phyloP scores from a whole-genome alignment of 306 rosid species.

The Canavalia ensiformis region DNA sequence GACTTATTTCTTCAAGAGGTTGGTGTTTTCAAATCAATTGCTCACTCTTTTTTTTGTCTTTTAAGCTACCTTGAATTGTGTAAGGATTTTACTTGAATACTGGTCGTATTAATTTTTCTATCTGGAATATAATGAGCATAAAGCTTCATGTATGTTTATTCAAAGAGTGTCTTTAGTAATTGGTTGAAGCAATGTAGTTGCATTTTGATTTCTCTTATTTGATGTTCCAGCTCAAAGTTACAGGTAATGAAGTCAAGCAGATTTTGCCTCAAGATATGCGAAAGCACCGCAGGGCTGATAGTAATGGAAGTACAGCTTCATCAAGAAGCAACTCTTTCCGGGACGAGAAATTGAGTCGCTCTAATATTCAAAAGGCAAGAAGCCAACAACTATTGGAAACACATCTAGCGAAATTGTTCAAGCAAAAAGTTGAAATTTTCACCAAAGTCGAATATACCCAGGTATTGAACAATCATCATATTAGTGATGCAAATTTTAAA shows the following conservation, averaged over 20 bases:
- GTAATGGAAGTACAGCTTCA: slow-evolving; percentile 82
- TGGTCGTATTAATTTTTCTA: not conserved
- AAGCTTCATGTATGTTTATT: not conserved
- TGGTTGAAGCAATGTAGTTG: slow-evolving; percentile 2
- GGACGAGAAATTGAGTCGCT: slow-evolving; percentile 73
- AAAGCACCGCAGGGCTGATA: slow-evolving; percentile 77
- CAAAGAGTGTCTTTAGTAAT: slow-evolving; percentile 8
- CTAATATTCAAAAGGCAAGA: slow-evolving; percentile 81
- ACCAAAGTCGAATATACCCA: slow-evolving; percentile 90
- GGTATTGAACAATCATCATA: slow-evolving; percentile 54
- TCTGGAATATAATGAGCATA: not conserved
- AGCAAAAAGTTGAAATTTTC: slow-evolving; percentile 94
- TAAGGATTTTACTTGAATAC: slow-evolving; percentile 32
- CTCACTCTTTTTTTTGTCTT: not conserved
- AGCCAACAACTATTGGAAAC: slow-evolving; percentile 95
- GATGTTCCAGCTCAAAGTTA: slow-evolving; percentile 68
- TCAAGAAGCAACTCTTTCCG: slow-evolving; percentile 86
- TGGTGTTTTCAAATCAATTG: slow-evolving; percentile 34
- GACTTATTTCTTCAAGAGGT: slow-evolving; percentile 95
- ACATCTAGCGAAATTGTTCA: slow-evolving; percentile 89
- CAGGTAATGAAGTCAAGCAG: slow-evolving; percentile 79
- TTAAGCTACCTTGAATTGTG: slow-evolving; percentile 21
- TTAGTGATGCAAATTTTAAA: slow-evolving; percentile 26
- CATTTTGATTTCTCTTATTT: slow-evolving; percentile 39
- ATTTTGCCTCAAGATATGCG: slow-evolving; percentile 75